Evolutionary conservation across 352 stramenopile genomes (phyloP), one percentile per base, ranked within the genome.

Genomic region (Globisporangium polare): DNA sequence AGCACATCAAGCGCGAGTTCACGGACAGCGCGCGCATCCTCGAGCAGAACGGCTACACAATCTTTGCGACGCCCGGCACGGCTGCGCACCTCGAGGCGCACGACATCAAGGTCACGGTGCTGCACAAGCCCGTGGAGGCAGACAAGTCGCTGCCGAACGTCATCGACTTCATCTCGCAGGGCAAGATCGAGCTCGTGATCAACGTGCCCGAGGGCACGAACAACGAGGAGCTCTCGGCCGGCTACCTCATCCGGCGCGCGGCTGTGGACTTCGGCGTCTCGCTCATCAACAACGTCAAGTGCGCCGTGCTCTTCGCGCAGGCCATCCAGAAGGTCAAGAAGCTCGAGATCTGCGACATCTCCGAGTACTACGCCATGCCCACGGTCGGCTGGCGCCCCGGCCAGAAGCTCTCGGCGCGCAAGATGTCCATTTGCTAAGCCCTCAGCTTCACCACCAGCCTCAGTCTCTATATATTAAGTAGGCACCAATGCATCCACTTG

Each of bases 1-100:
- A 53, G 47, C 47, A 53, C 56, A 95, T 98, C 66, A 94, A 98
- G 71, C 89, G 96, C 45, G 92, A 85, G 66, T 96, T 98, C 69
- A 90, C 94, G 52, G 92, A 98, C 66, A 89, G 98, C 8, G 96
- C 91, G n/a, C 98, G 92, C 81, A 91, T 98, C 74, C 88, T 99
- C 66, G 83, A 97, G 69, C 86, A 98, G 65, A 78, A 98, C 31
- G 96, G 95, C 49, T 99, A 98, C 84, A 87, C 94, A 33, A 71
- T 99, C 58, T 96, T 90, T 67, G 96, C 95, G 61, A 99, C 97
- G 6, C 82, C 97, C 67, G 88, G 85, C 61, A 99, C 97, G 42
- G 81, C 97, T 71, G 75, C 85, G 62, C 96, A 90, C 67, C 68
- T 97, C 45, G 67, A 83, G 52, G 89, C 92, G 67, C 93, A 96